Percentiles rank a stretch among this genome's conserved stretches.
phyloP scores from a whole-genome alignment of 1,284 basidiomycete genomes.

The Ceratobasidium sp. region DNA sequence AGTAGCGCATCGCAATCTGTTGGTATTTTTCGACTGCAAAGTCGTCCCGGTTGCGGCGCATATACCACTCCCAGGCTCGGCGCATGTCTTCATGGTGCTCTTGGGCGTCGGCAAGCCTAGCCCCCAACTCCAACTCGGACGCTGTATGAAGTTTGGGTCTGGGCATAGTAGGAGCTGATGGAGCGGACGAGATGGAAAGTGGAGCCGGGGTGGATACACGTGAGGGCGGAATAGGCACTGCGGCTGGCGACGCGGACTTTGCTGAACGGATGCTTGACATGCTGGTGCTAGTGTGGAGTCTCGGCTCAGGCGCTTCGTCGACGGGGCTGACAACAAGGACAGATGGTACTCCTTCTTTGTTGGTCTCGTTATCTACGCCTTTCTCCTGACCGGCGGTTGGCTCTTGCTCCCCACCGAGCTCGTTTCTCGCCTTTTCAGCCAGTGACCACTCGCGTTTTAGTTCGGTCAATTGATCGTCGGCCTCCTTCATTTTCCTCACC shows the following conservation, averaged over 20 bases:
- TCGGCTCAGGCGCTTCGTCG: conserved; percentile 46
- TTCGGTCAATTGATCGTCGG: conserved; percentile 79
- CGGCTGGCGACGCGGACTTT: conserved; percentile 30
- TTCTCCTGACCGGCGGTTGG: conserved; percentile 80
- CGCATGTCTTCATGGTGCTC: conserved; percentile 84
- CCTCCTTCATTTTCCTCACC: conserved; percentile 82
- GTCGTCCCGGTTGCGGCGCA: conserved; percentile 79
- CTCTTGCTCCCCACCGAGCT: conserved; percentile 55
- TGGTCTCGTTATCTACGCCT: conserved; percentile 44
- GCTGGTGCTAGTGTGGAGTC: conserved; percentile 54
- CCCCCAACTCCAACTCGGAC: conserved; percentile 27
- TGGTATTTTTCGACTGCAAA: conserved; percentile 95
- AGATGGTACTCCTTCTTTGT: background rate
- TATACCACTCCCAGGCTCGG: conserved; percentile 91
- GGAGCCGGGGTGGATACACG: conserved; percentile 16
- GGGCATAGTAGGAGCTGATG: background rate
- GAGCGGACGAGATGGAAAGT: background rate
- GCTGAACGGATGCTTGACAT: conserved; percentile 43
- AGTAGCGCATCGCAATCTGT: conserved; percentile 78
- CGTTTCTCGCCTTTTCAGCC: background rate
- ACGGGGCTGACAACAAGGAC: conserved; percentile 9
- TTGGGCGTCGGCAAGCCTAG: conserved; percentile 58
- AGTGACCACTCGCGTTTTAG: conserved; percentile 74
- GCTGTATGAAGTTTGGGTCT: conserved; percentile 8
- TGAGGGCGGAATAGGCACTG: conserved; percentile 31